Conservation (phyloP, 2,329 filamentous ascomycete genomes). For the Huntiella savannae region DNA sequence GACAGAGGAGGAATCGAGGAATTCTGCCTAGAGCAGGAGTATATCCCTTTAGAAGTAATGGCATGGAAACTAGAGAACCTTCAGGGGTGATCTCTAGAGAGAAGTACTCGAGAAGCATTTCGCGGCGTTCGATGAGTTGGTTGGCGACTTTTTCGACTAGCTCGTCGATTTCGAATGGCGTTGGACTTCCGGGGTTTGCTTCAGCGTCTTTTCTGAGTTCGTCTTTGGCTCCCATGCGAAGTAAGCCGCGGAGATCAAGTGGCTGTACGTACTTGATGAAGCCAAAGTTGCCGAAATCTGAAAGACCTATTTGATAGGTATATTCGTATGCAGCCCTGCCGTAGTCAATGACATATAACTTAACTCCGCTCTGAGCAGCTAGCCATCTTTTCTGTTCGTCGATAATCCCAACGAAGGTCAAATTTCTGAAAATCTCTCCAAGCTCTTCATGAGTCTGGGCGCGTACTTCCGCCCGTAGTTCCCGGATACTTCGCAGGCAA, state of each 20-base stretch:
- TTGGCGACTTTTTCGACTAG: constrained; percentile 45
- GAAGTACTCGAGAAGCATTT: constrained; percentile 90
- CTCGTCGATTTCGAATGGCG: constrained; percentile 19
- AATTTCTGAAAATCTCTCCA: constrained; percentile 68
- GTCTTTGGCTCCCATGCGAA: constrained; percentile 52
- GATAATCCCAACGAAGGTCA: constrained; percentile 86
- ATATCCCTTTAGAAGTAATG: constrained; percentile 76
- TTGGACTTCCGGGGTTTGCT: constrained; percentile 43
- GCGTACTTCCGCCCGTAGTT: constrained; percentile 63
- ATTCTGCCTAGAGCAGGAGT: constrained; percentile 71
- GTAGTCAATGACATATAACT: constrained; percentile 84
- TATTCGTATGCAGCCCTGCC: constrained; percentile 72
- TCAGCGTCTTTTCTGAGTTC: constrained; percentile 32
- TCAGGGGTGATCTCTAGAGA: constrained; percentile 61
- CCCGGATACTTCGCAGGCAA: constrained; percentile 66
- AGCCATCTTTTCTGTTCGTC: constrained; percentile 72
- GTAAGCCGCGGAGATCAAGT: constrained; percentile 48
- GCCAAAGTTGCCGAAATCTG: constrained; percentile 92
- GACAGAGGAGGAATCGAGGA: constrained; percentile 66
- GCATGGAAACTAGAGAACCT: constrained; percentile 61
- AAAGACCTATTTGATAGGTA: constrained; percentile 88
- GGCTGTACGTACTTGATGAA: constrained; percentile 61
- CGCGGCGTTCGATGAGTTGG: constrained; percentile 54
- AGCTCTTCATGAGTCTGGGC: constrained; percentile 67
- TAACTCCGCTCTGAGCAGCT: constrained; percentile 85